Base-by-base conservation (phyloP, 1,139 yeast genomes). In the Diutina sp. region DNA sequence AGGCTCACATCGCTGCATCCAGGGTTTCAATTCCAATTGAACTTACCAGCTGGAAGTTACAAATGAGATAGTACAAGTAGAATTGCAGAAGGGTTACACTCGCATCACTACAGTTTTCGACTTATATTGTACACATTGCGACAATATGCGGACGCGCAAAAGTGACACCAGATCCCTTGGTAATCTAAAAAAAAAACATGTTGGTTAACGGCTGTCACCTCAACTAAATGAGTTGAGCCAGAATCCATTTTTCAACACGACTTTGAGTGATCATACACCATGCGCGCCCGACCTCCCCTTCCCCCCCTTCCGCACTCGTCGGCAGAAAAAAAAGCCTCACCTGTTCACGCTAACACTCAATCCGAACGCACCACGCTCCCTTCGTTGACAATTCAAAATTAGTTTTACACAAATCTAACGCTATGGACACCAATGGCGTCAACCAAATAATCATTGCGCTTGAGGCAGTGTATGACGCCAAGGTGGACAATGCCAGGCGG, bases 371-470 rank as follows among this genome's bases (percentile, higher is more conserved):
- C 41, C 41, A 44, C 46, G 46, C 46, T 44, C n/a, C 18, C 46
- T 16, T n/a, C 46, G 46, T 7, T 16, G 46, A 44, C 25, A 16
- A 44, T 18, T 9, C 8, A 44, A 18, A 21, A 16, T n/a, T n/a
- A 44, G 11, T 44, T 18, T 18, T 18, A 18, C 25, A n/a, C 25
- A 44, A 16, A 44, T n/a, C 12, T 14, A 50, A 30, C 46, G 28
- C 71, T 57, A 86, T 86, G 90, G 87, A 86, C 67, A 72, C 79
- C 55, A 74, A 73, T 62, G 89, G 89, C 47, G 83, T 84, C 57
- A 73, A 74, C 58, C 91, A 85, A 66, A 86, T 91, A 46, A 79
- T 87, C 30, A 73, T 79, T 53, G 97, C 97, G 12, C 75, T 93
- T 61, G 89, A 83, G 60, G 80, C 86, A 29, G 87, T 91, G 44